phyloP scores from a whole-genome alignment of 1,139 yeast genomes.

The Starmera stellimalicola region DNA sequence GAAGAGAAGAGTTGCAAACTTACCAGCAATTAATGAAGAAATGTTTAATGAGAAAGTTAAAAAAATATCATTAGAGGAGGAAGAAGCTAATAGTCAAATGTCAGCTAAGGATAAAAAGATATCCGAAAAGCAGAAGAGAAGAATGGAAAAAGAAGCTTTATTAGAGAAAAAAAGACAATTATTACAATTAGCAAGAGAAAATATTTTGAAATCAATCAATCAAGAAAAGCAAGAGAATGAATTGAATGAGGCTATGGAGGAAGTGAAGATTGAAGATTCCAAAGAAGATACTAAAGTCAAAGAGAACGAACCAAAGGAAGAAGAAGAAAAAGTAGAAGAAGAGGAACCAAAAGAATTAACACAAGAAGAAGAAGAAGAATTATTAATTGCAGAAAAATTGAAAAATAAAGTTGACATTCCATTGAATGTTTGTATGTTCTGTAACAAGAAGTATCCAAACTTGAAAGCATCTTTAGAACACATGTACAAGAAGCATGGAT shows the following conservation, averaged over 20 bases:
- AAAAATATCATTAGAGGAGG: slow-evolving; percentile 28
- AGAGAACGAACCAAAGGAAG: slow-evolving; percentile 8
- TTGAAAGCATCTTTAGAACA: slow-evolving; percentile 63
- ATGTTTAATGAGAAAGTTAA: slow-evolving; percentile 70
- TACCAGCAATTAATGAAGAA: slow-evolving; percentile 73
- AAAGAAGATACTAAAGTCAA: slow-evolving; percentile 8
- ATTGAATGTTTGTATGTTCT: slow-evolving; percentile 68
- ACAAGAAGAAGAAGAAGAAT: slow-evolving; percentile 41
- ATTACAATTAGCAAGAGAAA: slow-evolving; percentile 50
- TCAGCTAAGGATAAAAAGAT: slow-evolving; percentile 41
- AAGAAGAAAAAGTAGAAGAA: slow-evolving; percentile 4
- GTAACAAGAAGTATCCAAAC: slow-evolving; percentile 38
- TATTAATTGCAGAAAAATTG: slow-evolving; percentile 45
- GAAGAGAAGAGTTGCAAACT: slow-evolving; percentile 82
- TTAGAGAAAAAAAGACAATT: slow-evolving; percentile 53
- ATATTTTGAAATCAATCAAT: slow-evolving; percentile 31
- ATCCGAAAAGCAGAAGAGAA: slow-evolving; percentile 56
- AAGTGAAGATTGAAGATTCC: not conserved
- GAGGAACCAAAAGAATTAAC: slow-evolving; percentile 9
- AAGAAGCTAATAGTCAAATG: slow-evolving; percentile 28
- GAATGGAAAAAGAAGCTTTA: slow-evolving; percentile 54
- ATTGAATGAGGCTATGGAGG: slow-evolving; percentile 6
- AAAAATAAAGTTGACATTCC: slow-evolving; percentile 62
- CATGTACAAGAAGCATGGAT: slow-evolving; percentile 71
- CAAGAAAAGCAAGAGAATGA: slow-evolving; percentile 6